A percentile compares a stretch with the other conserved stretches of the same genome.
Conservation (phyloP, 352 stramenopile species). For the Pythium folliculosum region DNA sequence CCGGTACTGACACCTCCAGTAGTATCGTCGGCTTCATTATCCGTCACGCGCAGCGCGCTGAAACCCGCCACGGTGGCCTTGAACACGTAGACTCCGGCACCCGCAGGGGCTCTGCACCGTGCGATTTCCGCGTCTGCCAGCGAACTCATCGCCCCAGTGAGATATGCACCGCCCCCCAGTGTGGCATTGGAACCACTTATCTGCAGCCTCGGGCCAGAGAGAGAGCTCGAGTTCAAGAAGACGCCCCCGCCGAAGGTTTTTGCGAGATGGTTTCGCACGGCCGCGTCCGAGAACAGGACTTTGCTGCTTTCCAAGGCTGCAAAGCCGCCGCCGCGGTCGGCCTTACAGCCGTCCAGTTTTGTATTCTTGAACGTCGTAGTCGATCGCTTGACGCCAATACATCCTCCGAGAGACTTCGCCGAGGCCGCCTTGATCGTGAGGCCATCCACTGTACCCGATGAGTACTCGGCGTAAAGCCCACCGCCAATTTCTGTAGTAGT, state of each 20-base stretch:
- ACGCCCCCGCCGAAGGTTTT: constrained; percentile 15
- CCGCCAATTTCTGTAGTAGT: constrained; percentile 12
- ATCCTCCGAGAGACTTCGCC: constrained; percentile 14
- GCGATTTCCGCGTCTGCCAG: constrained; percentile 4
- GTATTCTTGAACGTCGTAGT: neutral
- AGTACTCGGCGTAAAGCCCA: constrained; percentile 27
- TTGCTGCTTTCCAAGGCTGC: constrained; percentile 15
- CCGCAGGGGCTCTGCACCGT: neutral
- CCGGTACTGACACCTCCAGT: neutral
- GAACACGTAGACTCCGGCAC: constrained; percentile 7
- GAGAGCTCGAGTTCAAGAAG: constrained; percentile 21
- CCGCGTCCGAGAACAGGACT: constrained; percentile 8
- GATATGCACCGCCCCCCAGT: constrained; percentile 15
- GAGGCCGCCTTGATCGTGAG: neutral
- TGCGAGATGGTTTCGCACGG: neutral
- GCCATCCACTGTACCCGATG: constrained; percentile 13
- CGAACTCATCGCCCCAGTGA: constrained; percentile 7
- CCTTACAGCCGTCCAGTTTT: neutral
- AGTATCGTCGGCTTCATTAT: neutral
- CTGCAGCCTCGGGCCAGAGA: neutral
- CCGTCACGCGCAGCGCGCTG: neutral
- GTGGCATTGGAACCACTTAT: constrained; percentile 6
- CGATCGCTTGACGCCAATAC: constrained; percentile 7
- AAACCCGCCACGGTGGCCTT: constrained; percentile 11
- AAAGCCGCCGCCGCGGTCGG: constrained; percentile 14